Conservation (phyloP, 768 basidiomycete genomes). For the Gloeostereum incarnatum region DNA sequence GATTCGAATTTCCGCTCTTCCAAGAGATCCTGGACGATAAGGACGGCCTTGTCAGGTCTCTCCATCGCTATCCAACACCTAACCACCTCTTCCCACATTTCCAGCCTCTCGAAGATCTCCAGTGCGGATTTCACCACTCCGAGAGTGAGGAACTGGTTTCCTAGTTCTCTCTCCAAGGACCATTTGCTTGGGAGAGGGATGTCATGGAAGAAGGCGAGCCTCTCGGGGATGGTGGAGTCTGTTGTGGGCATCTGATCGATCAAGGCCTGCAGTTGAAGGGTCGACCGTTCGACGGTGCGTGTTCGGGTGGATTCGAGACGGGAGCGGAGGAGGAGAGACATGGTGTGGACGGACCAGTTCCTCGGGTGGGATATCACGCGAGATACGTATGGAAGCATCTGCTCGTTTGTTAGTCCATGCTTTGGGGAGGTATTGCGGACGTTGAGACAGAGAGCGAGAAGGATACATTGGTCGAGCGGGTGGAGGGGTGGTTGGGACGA, state of each 20-base stretch:
- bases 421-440: conserved; percentile 82
- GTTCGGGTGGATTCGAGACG: conserved; percentile 83
- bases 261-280: conserved; percentile 88
- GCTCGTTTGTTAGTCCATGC: conserved; percentile 85
- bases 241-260: conserved; percentile 94
- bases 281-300: conserved; percentile 88
- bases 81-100: conserved; percentile 99
- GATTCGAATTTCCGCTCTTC: conserved; percentile 80
- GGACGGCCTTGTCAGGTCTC: conserved; percentile 64
- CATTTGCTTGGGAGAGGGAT: conserved; percentile 83
- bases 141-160: conserved; percentile 68
- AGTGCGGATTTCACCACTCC: conserved; percentile 88
- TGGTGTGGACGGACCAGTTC: conserved; percentile 97
- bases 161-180: conserved; percentile 91
- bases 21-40: conserved; percentile 77
- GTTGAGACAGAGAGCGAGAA: conserved; percentile 85
- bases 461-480: conserved; percentile 88
- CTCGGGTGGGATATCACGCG: conserved; percentile 83
- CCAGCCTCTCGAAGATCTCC: conserved; percentile 87
- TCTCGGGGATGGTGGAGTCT: conserved; percentile 64
- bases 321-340: conserved; percentile 89
- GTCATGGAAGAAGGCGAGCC: conserved; percentile 72
- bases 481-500: conserved; percentile 79
- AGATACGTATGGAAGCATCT: conserved; percentile 87
- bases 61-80: conserved; percentile 82